Evolutionary conservation across 257 asterid genomes (phyloP).

Genomic region (Catharanthus roseus): DNA sequence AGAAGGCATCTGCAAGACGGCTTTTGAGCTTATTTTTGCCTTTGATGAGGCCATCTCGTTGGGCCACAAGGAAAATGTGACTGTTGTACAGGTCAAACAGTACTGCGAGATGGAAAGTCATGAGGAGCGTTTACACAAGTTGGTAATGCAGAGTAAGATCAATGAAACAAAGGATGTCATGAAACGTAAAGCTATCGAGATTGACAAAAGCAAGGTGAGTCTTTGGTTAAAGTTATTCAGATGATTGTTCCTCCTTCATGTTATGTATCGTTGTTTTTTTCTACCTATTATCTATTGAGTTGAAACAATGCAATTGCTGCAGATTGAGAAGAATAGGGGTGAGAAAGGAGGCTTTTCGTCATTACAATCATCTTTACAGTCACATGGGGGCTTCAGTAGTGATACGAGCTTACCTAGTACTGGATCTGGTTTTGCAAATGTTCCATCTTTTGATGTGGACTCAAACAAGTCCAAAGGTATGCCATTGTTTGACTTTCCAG

Average conservation of each 20-base stretch:
- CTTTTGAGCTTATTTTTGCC: constrained; percentile 86
- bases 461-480: constrained; percentile 68
- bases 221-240: constrained; percentile 7
- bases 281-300: neutral
- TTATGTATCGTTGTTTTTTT: neutral
- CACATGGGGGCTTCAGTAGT: constrained; percentile 54
- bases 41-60: constrained; percentile 89
- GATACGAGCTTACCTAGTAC: constrained; percentile 45
- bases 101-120: constrained; percentile 98
- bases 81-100: constrained; percentile 94
- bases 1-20: constrained; percentile 76
- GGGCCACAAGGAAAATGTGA: constrained; percentile 91
- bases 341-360: constrained; percentile 11
- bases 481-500: constrained; percentile 15
- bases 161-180: constrained; percentile 79
- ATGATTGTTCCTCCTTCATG: constrained; percentile 4
- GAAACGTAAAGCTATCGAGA: constrained; percentile 93
- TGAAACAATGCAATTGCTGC: neutral
- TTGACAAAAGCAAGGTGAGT: constrained; percentile 88
- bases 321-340: constrained; percentile 10
- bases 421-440: constrained; percentile 60
- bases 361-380: constrained; percentile 4
- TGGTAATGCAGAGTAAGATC: constrained; percentile 81
- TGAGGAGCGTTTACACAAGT: constrained; percentile 84
- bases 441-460: constrained; percentile 64